Conservation (phyloP, 345 rosid species). For the Alliaria petiolata region DNA sequence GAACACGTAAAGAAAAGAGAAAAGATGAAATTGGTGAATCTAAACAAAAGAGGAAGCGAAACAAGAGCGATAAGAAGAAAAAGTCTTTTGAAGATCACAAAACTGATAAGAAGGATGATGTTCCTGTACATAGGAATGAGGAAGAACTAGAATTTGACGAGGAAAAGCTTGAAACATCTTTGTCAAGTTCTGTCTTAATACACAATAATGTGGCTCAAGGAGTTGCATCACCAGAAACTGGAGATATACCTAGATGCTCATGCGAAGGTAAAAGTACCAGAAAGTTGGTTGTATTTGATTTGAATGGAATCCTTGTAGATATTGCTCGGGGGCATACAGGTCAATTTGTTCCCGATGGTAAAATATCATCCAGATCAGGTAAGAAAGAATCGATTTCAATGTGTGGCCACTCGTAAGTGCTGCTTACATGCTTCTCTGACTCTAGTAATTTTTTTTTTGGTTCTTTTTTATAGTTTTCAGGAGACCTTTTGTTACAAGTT, state of each 20-base stretch:
- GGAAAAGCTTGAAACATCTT: slow-evolving; percentile 5
- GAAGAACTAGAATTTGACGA: slow-evolving; percentile 18
- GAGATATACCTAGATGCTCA: slow-evolving; percentile 7
- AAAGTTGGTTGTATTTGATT: slow-evolving; percentile 76
- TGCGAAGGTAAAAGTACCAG: slow-evolving; percentile 33
- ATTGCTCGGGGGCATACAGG: slow-evolving; percentile 32
- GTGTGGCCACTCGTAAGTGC: neutral
- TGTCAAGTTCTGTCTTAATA: slow-evolving; percentile 14
- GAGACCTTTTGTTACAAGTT: slow-evolving; percentile 65
- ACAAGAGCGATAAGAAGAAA: slow-evolving; percentile 9
- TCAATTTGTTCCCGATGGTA: slow-evolving; percentile 37
- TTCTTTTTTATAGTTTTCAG: slow-evolving; percentile 50
- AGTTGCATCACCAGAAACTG: too few species aligned
- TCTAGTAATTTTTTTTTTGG: neutral
- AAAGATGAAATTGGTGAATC: slow-evolving; percentile 2
- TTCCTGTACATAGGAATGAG: neutral
- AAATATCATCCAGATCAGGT: slow-evolving; percentile 56
- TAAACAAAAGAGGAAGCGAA: neutral
- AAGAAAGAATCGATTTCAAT: slow-evolving; percentile 12
- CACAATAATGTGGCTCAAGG: neutral
- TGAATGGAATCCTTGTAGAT: slow-evolving; percentile 82
- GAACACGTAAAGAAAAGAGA: neutral
- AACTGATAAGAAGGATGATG: slow-evolving; percentile 15
- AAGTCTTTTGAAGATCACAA: neutral
- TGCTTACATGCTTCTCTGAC: slow-evolving; percentile 12